Conservation (phyloP, 768 basidiomycete species). For the Psilocybe cubensis region DNA sequence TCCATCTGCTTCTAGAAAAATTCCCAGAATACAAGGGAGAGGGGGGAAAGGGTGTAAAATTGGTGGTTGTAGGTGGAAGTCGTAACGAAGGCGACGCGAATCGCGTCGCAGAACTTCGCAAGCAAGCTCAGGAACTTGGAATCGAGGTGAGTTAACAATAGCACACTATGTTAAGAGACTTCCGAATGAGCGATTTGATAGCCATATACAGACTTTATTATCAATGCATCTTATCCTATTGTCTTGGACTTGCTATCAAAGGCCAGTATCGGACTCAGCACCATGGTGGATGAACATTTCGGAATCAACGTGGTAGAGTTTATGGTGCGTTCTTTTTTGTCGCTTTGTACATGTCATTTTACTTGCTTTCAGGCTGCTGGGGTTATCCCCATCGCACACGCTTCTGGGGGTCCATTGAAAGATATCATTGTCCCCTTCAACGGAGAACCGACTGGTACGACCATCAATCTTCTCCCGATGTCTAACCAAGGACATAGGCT, state of each 20-base stretch:
- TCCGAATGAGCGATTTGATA: conserved; percentile 27
- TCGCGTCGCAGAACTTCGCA: conserved; percentile 65
- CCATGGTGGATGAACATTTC: conserved; percentile 99
- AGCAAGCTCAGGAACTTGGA: conserved; percentile 61
- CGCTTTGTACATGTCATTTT: background rate
- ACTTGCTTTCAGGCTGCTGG: conserved; percentile 76
- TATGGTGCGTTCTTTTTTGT: conserved; percentile 65
- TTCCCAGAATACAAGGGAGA: conserved; percentile 61
- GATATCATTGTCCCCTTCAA: conserved; percentile 89
- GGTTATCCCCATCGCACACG: conserved; percentile 88
- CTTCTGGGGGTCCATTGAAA: conserved; percentile 87
- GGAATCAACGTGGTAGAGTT: conserved; percentile 98
- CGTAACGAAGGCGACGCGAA: conserved; percentile 77
- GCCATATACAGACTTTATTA: conserved; percentile 74
- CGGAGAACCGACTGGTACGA: conserved; percentile 67
- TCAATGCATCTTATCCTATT: conserved; percentile 80
- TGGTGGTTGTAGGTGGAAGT: conserved; percentile 85
- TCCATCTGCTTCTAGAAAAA: conserved; percentile 56
- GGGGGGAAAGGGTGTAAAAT: conserved; percentile 41
- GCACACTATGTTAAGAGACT: background rate
- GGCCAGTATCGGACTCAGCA: conserved; percentile 87
- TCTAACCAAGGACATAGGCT: background rate
- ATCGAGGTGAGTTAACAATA: conserved; percentile 54
- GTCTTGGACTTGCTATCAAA: conserved; percentile 73
- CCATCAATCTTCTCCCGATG: conserved; percentile 1